phyloP scores from a whole-genome alignment of 495 filamentous ascomycete species.

The Neurospora intermedia region DNA sequence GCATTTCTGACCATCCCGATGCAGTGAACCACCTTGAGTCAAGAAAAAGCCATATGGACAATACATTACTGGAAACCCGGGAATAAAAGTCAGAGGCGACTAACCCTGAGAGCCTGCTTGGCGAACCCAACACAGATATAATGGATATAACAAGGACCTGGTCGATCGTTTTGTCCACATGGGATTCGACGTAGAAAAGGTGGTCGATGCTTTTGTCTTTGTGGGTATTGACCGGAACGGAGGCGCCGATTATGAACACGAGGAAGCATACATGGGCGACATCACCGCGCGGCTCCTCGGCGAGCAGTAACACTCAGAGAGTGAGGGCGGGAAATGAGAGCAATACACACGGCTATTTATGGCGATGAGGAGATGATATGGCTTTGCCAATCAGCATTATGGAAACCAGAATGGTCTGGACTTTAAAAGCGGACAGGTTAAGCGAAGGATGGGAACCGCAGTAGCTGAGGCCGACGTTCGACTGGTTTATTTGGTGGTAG shows the following conservation, averaged over 20 bases:
- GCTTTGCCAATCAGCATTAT: neutral
- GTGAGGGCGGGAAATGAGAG: neutral
- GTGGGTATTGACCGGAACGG: slow-evolving; percentile 70
- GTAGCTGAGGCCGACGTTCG: neutral
- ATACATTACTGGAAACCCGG: neutral
- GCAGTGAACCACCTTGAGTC: neutral
- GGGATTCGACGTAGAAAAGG: slow-evolving; percentile 85
- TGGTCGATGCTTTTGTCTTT: slow-evolving; percentile 74
- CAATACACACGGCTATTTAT: neutral
- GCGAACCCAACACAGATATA: slow-evolving; percentile 46
- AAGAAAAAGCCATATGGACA: neutral
- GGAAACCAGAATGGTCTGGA: neutral
- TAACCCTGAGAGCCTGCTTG: neutral
- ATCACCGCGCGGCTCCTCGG: slow-evolving; percentile 77
- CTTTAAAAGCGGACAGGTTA: neutral
- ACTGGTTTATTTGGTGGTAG: neutral
- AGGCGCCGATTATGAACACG: slow-evolving; percentile 71
- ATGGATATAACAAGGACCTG: slow-evolving; percentile 78
- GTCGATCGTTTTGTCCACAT: slow-evolving; percentile 85
- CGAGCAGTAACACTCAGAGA: slow-evolving; percentile 40
- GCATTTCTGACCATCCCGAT: neutral
- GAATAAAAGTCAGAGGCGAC: neutral
- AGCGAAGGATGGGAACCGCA: neutral
- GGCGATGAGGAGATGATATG: neutral
- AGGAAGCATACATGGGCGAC: slow-evolving; percentile 80